phyloP scores from a whole-genome alignment of 495 filamentous ascomycete species.

The Niebla homalea region DNA sequence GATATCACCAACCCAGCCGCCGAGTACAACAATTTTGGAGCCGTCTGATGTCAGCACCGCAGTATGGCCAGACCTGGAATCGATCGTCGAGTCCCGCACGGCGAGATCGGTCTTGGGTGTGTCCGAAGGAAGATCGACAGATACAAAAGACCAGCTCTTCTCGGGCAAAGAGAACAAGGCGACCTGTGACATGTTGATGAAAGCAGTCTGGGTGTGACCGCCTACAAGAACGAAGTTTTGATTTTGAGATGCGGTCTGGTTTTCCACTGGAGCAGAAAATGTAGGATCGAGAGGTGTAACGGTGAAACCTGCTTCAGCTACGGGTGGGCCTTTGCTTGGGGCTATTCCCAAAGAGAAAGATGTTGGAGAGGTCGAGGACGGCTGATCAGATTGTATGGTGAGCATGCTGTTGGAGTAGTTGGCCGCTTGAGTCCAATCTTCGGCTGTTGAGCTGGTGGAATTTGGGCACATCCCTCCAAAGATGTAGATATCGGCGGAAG shows the following conservation, averaged over 20 bases:
- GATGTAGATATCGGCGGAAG: constrained; percentile 44
- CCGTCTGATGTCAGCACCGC: constrained; percentile 70
- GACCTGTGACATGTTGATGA: constrained; percentile 85
- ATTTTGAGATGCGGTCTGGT: constrained; percentile 41
- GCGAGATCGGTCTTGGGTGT: constrained; percentile 34
- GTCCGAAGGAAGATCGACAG: constrained; percentile 35
- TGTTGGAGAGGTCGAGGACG: constrained; percentile 9
- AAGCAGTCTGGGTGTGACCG: constrained; percentile 70
- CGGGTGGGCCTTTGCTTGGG: constrained; percentile 43
- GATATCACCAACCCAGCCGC: constrained; percentile 82
- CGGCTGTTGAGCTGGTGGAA: constrained; percentile 24
- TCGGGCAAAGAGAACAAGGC: constrained; percentile 80
- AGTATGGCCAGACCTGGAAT: constrained; percentile 77
- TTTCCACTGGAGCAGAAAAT: constrained; percentile 39
- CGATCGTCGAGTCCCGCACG: constrained; percentile 34
- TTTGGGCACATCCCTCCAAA: constrained; percentile 86
- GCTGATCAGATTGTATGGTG: constrained; percentile 34
- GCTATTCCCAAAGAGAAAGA: constrained; percentile 29
- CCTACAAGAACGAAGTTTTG: constrained; percentile 71
- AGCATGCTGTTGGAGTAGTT: constrained; percentile 70
- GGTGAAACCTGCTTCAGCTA: constrained; percentile 77
- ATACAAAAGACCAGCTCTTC: constrained; percentile 70
- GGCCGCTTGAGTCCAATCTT: constrained; percentile 47
- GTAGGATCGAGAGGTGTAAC: constrained; percentile 59
- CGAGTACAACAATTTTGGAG: constrained; percentile 56